Evolutionary conservation across 1,139 yeast genomes (phyloP).

Genomic region (Yamadazyma diospyri): DNA sequence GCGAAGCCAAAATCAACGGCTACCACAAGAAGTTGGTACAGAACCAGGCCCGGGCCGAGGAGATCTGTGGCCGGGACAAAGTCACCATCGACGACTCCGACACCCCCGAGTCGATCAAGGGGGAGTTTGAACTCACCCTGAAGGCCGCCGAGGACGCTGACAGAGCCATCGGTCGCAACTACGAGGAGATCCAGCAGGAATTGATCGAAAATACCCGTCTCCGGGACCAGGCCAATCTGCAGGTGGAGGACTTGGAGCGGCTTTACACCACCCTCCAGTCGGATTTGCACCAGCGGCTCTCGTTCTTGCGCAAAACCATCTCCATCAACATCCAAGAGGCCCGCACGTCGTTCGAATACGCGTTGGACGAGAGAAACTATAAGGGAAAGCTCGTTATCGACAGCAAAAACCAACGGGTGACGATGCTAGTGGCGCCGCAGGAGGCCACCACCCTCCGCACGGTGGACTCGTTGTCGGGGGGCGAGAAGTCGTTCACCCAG

Average conservation of each 20-base stretch:
- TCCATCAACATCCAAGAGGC: slow-evolving; percentile 32
- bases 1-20: slow-evolving; percentile 11
- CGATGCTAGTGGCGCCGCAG: slow-evolving; percentile 59
- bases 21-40: slow-evolving; percentile 18
- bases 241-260: slow-evolving; percentile 20
- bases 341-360: slow-evolving; percentile 48
- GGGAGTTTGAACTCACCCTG: slow-evolving; percentile 31
- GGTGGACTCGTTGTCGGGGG: slow-evolving; percentile 88
- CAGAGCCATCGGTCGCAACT: slow-evolving; percentile 28
- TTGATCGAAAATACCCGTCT: slow-evolving; percentile 21
- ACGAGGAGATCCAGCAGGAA: slow-evolving; percentile 37
- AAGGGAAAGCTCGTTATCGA: slow-evolving; percentile 69
- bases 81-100: slow-evolving; percentile 28
- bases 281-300: slow-evolving; percentile 46
- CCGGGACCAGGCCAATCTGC: slow-evolving; percentile 28
- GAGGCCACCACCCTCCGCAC: slow-evolving; percentile 59
- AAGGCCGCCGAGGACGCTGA: slow-evolving; percentile 38
- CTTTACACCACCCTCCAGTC: slow-evolving; percentile 23
- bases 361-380: slow-evolving; percentile 68
- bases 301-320: slow-evolving; percentile 47
- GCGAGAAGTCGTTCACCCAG: slow-evolving; percentile 93
- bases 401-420: slow-evolving; percentile 46
- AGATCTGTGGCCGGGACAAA: slow-evolving; percentile 28
- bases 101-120: slow-evolving; percentile 33
- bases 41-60: slow-evolving; percentile 26